These are phyloP conservation scores for Clohesyomyces aquaticus DNA, from an alignment of 495 filamentous ascomycete species.

Conservation along the genomic window DNA sequence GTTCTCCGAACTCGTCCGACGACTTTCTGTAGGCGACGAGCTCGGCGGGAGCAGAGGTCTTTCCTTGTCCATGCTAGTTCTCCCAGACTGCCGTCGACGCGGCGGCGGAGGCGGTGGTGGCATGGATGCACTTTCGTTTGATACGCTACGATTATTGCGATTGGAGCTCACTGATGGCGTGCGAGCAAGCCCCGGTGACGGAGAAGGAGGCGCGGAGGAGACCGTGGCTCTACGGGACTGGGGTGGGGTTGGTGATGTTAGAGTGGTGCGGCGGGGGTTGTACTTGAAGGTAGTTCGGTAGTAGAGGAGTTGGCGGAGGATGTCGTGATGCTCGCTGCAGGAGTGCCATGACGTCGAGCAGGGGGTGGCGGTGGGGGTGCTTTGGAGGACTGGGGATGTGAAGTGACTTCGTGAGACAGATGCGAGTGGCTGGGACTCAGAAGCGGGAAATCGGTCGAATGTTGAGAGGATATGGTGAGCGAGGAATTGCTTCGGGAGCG, in stretches of 20 bases:
- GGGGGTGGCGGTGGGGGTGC: conserved; percentile 43
- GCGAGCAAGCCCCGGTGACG: conserved; percentile 21
- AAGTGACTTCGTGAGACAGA: conserved; percentile 12
- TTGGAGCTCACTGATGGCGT: conserved; percentile 20
- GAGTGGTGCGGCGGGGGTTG: conserved; percentile 16
- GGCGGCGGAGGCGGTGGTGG: conserved; percentile 44
- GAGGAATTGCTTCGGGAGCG: conserved; percentile 43
- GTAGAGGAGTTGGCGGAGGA: conserved; percentile 32
- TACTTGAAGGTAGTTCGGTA: conserved; percentile 25
- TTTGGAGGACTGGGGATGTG: conserved; percentile 18
- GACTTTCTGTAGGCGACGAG: conserved; percentile 34
- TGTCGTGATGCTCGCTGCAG: conserved; percentile 13
- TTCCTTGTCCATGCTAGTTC: conserved; percentile 33
- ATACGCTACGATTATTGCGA: conserved; percentile 20
- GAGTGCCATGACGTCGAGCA: conserved; percentile 33
- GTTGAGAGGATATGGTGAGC: conserved; percentile 39
- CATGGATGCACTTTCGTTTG: conserved; percentile 29
- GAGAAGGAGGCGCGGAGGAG: conserved; percentile 30
- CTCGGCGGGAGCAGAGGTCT: conserved; percentile 12
- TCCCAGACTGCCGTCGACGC: conserved; percentile 25
- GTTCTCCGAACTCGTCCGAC: conserved; percentile 27
- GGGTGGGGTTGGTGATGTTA: conserved; percentile 28
- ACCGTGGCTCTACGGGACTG: conserved; percentile 23
- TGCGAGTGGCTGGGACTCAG: conserved; percentile 15
- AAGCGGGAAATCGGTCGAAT: conserved; percentile 21